Base-by-base conservation (phyloP, 306 rosid genomes). In the Psophocarpus tetragonolobus region DNA sequence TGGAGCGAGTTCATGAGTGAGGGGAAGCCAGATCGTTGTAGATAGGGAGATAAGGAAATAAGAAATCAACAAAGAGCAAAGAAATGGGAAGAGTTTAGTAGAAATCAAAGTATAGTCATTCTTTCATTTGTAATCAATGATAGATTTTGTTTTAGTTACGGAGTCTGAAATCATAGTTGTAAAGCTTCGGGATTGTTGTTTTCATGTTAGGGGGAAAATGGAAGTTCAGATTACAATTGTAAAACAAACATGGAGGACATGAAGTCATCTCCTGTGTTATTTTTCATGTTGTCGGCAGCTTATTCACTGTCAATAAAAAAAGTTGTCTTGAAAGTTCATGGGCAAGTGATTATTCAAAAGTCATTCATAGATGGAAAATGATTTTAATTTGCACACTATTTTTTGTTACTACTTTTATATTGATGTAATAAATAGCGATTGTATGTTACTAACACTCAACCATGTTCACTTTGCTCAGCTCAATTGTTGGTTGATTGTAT, bases 81-180 rank as follows among this genome's bases (percentile, higher is more conserved):
- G 74, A 83, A 66, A 73, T 6, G 69, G 83, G 5, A 56, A 82
- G 74, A 71, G 75, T 26, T 80, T 74, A 83, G 79, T 78, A 82
- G 85, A 83, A 81, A 79, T 68, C 83, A 88, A 86, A 76, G 83
- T 71, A 85, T 68, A 87, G 87, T 87, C 74, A 94, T 92, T 94
- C 92, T 87, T 94, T 90, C 77, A 87, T 83, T 88, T 85, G 87
- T 91, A 78, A 71, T 76, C 81, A 84, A 68, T 68, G 80, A 82
- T 84, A 86, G 82, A 78, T 80, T 57, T 45, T n/a, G n/a, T n/a
- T n/a, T 81, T 81, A 54, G 85, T 62, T 45, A 66, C 57, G 58
- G 21, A 63, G 74, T 74, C 75, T 70, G 78, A 54, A 74, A 57
- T 70, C 68, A 67, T 35, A 3, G 29, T 63, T 63, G 84, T 74